Base-by-base conservation (phyloP, 257 asterid genomes). In the Leptodermis oblonga region DNA sequence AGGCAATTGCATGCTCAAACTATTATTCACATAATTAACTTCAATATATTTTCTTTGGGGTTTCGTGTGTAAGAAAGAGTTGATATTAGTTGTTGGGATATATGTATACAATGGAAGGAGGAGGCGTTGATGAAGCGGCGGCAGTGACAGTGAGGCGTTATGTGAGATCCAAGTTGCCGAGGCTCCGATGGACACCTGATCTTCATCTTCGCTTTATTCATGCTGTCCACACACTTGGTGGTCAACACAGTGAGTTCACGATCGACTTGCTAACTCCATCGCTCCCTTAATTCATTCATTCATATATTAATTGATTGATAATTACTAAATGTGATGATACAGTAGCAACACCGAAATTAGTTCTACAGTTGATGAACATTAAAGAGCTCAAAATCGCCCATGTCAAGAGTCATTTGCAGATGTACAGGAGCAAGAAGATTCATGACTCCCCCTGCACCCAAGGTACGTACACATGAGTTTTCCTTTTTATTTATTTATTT, bases 321-420 rank as follows among this genome's bases (percentile, higher is more conserved):
- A n/a, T n/a, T n/a, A n/a, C n/a, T n/a, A 34, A 34, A 34, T 34
- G 39, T 3, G 39, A 5, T 14, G 5, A 78, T 26, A 85, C 76
- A 91, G 97, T 90, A 80, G 96, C 97, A 65, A 91, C 97, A 7
- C 97, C 97, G 18, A 88, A 89, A 78, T 63, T 84, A 77, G 93
- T 87, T 71, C 91, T 91, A 62, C 95, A 89, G 55, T 45, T 86
- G 80, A 91, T 91, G 97, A 80, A 81, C 75, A 81, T 88, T 75
- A 89, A 88, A 72, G 97, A 92, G 72, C 88, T 91, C 1, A 89
- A 85, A 76, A 88, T 91, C 69, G 86, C 97, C 80, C 97, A 91
- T 82, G 96, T 91, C 76, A 91, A 91, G 87, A 91, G 97, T 82
- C 97, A 91, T 79, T 84, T 91, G 85, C 96, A 91, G 97, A 91